Evolutionary conservation across 768 basidiomycete genomes (phyloP).

Genomic region (Lactarius vividus): DNA sequence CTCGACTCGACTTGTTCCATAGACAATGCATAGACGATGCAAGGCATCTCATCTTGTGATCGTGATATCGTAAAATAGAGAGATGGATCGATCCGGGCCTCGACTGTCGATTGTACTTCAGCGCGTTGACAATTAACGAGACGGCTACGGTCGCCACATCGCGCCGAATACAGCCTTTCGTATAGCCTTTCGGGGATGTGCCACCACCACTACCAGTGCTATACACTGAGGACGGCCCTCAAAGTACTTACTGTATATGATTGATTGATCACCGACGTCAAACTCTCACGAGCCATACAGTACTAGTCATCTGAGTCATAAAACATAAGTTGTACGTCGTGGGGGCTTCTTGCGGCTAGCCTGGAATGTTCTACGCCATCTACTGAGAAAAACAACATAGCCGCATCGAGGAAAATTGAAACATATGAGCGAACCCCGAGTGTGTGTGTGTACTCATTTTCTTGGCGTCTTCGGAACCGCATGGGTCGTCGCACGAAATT

Average conservation of each 20-base stretch:
- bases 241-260: no score
- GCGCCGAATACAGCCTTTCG: neutral
- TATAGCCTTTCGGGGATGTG: neutral
- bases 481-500: neutral
- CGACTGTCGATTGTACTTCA: neutral
- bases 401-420: neutral
- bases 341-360: neutral
- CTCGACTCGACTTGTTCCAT: neutral
- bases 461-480: neutral
- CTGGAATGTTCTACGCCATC: neutral
- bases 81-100: neutral
- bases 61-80: neutral
- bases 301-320: neutral
- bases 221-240: neutral
- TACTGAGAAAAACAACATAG: neutral
- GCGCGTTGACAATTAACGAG: neutral
- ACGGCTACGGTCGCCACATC: neutral
- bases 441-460: neutral
- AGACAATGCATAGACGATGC: neutral
- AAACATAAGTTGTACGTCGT: neutral
- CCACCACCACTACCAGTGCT: neutral
- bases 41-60: neutral
- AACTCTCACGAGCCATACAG: neutral
- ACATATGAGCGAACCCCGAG: neutral
- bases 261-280: neutral